phyloP scores from a whole-genome alignment of 1,284 basidiomycete genomes.

The Cryptococcus floricola region DNA sequence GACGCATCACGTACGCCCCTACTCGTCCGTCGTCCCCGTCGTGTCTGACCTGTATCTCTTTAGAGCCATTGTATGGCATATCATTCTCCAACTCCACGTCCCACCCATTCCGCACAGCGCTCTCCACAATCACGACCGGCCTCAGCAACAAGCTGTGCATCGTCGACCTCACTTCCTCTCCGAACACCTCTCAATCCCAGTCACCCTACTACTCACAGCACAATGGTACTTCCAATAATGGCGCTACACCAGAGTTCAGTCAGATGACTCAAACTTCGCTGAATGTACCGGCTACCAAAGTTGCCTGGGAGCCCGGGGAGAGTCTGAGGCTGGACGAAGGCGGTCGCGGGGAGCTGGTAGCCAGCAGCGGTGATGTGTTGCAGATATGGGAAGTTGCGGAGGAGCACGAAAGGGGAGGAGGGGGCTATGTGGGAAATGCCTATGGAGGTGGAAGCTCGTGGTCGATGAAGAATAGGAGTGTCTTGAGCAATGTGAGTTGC shows the following conservation, averaged over 20 bases:
- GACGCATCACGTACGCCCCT: slow-evolving; percentile 13
- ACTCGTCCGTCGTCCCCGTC: not conserved
- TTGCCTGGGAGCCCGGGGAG: slow-evolving; percentile 46
- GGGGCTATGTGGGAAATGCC: slow-evolving; percentile 64
- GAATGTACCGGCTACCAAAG: slow-evolving; percentile 46
- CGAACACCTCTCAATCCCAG: not conserved
- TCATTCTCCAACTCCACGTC: slow-evolving; percentile 41
- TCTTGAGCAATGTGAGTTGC: slow-evolving; percentile 71
- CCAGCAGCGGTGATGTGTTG: slow-evolving; percentile 84
- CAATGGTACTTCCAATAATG: not conserved
- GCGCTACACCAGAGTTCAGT: slow-evolving; percentile 20
- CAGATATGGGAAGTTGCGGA: slow-evolving; percentile 75
- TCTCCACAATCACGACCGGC: slow-evolving; percentile 39
- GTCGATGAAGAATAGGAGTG: slow-evolving; percentile 43
- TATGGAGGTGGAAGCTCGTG: slow-evolving; percentile 57
- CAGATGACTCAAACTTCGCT: slow-evolving; percentile 35
- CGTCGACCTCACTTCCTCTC: slow-evolving; percentile 25
- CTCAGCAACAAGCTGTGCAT: slow-evolving; percentile 43
- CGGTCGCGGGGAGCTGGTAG: slow-evolving; percentile 63
- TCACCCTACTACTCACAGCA: slow-evolving; percentile 5
- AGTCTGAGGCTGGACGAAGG: slow-evolving; percentile 27
- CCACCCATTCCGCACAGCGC: slow-evolving; percentile 40
- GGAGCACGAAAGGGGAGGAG: slow-evolving; percentile 37
- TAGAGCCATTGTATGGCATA: slow-evolving; percentile 48
- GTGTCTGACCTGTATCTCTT: slow-evolving; percentile 1